A percentile compares a stretch with the other conserved stretches of the same genome.
phyloP scores from a whole-genome alignment of 192 early-diverging fungal species.

The Paraglomus brasilianum region DNA sequence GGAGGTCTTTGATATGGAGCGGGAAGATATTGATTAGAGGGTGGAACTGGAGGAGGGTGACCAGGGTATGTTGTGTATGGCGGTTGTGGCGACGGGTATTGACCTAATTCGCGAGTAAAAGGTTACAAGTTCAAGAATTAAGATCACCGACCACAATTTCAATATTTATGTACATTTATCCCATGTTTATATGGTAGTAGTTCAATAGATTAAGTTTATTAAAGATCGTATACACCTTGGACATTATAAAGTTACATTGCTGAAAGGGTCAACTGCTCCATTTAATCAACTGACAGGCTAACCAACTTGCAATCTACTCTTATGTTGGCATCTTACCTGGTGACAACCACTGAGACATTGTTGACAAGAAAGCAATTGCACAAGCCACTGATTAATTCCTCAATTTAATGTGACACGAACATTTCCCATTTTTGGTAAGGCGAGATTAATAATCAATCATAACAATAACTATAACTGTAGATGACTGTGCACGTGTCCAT shows the following conservation, averaged over 20 bases:
- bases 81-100: constrained; percentile 21
- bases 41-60: constrained; percentile 1
- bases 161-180: no score
- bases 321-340: constrained; percentile 11
- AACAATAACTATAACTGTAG: no score
- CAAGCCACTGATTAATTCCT: constrained; percentile 3
- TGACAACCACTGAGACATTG: constrained; percentile 30
- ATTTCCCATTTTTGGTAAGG: neutral
- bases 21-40: constrained; percentile 24
- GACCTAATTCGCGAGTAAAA: neutral
- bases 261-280: no score
- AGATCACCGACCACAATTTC: no score
- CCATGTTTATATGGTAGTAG: no score
- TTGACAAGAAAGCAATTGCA: neutral
- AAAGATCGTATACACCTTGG: no score
- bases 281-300: no score
- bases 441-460: no score
- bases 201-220: no score
- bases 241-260: no score
- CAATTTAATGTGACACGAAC: neutral
- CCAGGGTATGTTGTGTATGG: constrained; percentile 21
- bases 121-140: no score
- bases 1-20: constrained; percentile 18
- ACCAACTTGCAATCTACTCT: neutral
- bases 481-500: no score